Percentiles rank a stretch among this genome's conserved stretches.
Evolutionary conservation across 768 basidiomycete genomes (phyloP).

Genomic region (Fomitopsis pulvina): DNA sequence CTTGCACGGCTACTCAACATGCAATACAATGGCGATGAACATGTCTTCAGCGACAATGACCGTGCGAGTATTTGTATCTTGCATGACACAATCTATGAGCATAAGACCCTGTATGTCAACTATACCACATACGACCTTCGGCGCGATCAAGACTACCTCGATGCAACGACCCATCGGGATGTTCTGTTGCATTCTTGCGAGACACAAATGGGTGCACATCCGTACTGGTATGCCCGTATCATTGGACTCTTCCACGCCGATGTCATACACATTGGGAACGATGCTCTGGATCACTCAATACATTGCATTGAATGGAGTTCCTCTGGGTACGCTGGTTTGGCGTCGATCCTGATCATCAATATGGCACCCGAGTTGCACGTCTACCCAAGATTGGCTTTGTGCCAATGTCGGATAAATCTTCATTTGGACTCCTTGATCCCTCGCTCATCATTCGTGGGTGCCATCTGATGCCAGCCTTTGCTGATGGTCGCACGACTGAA

Average conservation of each 20-base stretch:
- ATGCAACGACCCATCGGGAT: constrained; percentile 28
- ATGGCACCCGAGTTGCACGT: constrained; percentile 20
- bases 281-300: not conserved
- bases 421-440: constrained; percentile 44
- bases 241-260: constrained; percentile 23
- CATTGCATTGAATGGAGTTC: constrained; percentile 21
- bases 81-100: constrained; percentile 23
- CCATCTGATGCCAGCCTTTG: constrained; percentile 39
- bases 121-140: constrained; percentile 39
- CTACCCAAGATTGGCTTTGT: constrained; percentile 37
- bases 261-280: constrained; percentile 13
- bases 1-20: constrained; percentile 20
- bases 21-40: constrained; percentile 22
- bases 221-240: constrained; percentile 25
- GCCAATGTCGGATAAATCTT: constrained; percentile 14
- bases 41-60: constrained; percentile 17
- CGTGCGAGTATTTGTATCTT: constrained; percentile 8
- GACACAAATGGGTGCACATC: constrained; percentile 5
- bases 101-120: constrained; percentile 28
- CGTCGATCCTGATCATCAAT: constrained; percentile 16
- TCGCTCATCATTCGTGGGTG: constrained; percentile 28
- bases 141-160: constrained; percentile 34
- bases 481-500: constrained; percentile 14
- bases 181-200: constrained; percentile 20
- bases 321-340: constrained; percentile 37